These are phyloP conservation scores for Heterobasidion annosum DNA, from an alignment of 1,284 basidiomycete species.

Conservation along the genomic window DNA sequence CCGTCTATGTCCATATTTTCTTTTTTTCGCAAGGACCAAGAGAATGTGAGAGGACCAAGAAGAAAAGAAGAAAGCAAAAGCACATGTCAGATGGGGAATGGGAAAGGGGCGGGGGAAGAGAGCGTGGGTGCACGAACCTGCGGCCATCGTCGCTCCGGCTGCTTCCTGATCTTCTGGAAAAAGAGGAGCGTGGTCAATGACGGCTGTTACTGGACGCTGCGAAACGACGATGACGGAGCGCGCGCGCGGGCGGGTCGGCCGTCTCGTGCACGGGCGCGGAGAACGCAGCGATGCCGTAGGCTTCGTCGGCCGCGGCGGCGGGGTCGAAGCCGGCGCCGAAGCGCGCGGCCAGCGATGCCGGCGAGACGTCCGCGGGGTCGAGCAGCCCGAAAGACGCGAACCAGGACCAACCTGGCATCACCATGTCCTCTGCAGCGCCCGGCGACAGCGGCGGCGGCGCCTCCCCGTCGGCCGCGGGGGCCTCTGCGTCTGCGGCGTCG, in stretches of 20 bases:
- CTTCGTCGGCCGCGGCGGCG: not conserved
- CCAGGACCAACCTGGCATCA: constrained; percentile 57
- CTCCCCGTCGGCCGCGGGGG: constrained; percentile 14
- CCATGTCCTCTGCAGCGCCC: constrained; percentile 23
- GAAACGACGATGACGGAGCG: no score
- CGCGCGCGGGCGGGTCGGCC: no score
- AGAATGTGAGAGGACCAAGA: not conserved
- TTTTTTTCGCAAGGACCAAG: not conserved
- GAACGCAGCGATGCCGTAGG: not conserved
- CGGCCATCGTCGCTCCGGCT: no score
- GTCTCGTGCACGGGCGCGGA: not conserved
- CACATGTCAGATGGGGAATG: not conserved
- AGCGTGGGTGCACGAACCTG: no score
- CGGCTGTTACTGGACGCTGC: no score
- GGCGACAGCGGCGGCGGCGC: constrained; percentile 14
- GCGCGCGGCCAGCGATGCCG: constrained; percentile 30
- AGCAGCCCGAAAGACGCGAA: constrained; percentile 45
- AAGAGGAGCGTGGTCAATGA: no score
- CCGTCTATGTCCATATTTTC: constrained; percentile 52
- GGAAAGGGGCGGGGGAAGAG: not conserved
- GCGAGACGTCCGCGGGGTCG: constrained; percentile 46
- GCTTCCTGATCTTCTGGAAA: no score
- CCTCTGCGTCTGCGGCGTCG: not conserved
- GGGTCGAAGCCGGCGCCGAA: constrained; percentile 1
- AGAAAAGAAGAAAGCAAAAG: not conserved